A percentile compares a stretch with the other conserved stretches of the same genome.
These are phyloP conservation scores for Syzygium grande DNA, from an alignment of 345 rosid genomes.

Conservation along the genomic window DNA sequence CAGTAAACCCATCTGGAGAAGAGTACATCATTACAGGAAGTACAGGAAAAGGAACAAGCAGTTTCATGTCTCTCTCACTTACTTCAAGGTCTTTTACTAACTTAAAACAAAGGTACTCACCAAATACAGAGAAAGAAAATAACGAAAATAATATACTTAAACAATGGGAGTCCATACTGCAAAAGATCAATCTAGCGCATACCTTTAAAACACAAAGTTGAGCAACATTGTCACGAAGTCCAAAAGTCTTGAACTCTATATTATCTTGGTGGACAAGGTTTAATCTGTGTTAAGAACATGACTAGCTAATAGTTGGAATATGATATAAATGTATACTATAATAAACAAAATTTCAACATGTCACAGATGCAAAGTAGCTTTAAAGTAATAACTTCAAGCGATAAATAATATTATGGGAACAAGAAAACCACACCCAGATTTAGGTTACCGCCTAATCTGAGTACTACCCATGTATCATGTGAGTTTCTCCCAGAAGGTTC, in stretches of 20 bases:
- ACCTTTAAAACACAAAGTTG: constrained; percentile 91
- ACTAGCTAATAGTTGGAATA: constrained; percentile 11
- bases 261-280: constrained; percentile 68
- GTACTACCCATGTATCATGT: neutral
- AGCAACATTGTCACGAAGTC: constrained; percentile 87
- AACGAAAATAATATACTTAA: neutral
- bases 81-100: neutral
- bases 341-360: neutral
- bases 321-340: neutral
- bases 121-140: neutral
- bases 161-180: neutral
- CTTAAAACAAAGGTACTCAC: neutral
- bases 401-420: neutral
- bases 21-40: neutral
- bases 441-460: neutral
- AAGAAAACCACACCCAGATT: neutral
- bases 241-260: constrained; percentile 76
- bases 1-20: neutral
- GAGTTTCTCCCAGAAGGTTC: neutral
- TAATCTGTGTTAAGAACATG: constrained; percentile 48
- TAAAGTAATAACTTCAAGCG: neutral
- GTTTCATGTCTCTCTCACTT: neutral
- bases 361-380: neutral
- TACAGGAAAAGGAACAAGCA: neutral
- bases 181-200: constrained; percentile 3